Conservation (phyloP, 2,329 filamentous ascomycete genomes). For the Alternaria viburni region DNA sequence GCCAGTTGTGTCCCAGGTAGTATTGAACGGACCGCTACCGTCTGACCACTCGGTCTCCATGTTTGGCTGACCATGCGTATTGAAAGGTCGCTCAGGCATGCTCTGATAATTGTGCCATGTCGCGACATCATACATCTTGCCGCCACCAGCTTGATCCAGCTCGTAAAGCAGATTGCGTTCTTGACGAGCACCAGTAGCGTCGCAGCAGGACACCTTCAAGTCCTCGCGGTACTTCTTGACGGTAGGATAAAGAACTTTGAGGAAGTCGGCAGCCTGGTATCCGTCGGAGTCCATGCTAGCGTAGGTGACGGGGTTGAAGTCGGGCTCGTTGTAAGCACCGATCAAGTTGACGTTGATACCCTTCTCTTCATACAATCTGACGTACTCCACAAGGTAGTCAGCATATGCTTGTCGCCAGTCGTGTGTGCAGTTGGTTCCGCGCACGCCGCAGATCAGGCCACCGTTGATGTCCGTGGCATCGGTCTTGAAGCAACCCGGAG, state of each 20-base stretch:
- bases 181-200: constrained; percentile 43
- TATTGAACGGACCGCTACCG: constrained; percentile 42
- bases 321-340: constrained; percentile 53
- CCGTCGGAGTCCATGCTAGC: constrained; percentile 56
- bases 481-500: constrained; percentile 58
- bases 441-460: constrained; percentile 54
- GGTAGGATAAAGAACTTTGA: constrained; percentile 51
- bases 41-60: constrained; percentile 61
- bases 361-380: constrained; percentile 47
- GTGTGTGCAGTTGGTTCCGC: constrained; percentile 41
- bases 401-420: constrained; percentile 57
- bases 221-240: constrained; percentile 41
- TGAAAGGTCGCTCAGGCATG: constrained; percentile 49
- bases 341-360: constrained; percentile 49
- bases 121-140: constrained; percentile 45
- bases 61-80: constrained; percentile 48
- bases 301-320: constrained; percentile 46
- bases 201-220: constrained; percentile 50
- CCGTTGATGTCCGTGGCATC: constrained; percentile 51
- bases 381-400: constrained; percentile 55
- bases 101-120: constrained; percentile 51
- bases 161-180: constrained; percentile 7
- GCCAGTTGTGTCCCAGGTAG: constrained; percentile 55
- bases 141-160: constrained; percentile 45
- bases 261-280: constrained; percentile 57